Evolutionary conservation across 2,329 filamentous ascomycete species (phyloP), one percentile per base, ranked within the genome.

Genomic region (Alternaria gansuensis): DNA sequence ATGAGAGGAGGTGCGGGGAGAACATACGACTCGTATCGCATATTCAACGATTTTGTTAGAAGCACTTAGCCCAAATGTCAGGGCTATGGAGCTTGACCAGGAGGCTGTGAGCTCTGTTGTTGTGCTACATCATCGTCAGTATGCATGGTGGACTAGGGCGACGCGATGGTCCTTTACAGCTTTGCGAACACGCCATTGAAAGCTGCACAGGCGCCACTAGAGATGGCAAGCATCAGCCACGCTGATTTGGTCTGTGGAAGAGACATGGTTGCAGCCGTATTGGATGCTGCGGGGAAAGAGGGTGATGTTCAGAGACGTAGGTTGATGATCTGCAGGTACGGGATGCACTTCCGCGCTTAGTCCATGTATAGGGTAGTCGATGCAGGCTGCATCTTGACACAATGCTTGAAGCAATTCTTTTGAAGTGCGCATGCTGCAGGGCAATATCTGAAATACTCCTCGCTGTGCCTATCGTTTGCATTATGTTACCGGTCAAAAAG

Each of bases 121-220:
- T 59, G 86, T 88, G 59, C 85, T 87, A 61, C 8, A 36, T 36
- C 29, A 34, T 58, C 24, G 54, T 68, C 54, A 69, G 60, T 7
- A 53, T 17, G 46, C 23, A 33, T 4, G 28, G 40, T 41, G 17
- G 24, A 23, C 9, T 23, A 23, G 23, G 37, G 50, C 31, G 54
- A 26, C 62, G 21, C 23, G 58, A 28, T 28, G 48, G 43, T 14
- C 21, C 33, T 86, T 71, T 79, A 91, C 89, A 95, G 80, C 78
- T 94, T 95, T 0, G 91, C 91, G 80, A 94, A 93, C 5, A 91
- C 88, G 59, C 91, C 91, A 69, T 95, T 95, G 67, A 91, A 88
- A 23, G 91, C 90, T 31, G 91, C 91, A 71, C 90, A 93, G 52
- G 85, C 87, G 62, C 91, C 91, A 71, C 89, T 92, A 48, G 88